Evolutionary conservation across 2,329 filamentous ascomycete genomes (phyloP), one percentile per base, ranked within the genome.

Genomic region (Zasmidium cellare): DNA sequence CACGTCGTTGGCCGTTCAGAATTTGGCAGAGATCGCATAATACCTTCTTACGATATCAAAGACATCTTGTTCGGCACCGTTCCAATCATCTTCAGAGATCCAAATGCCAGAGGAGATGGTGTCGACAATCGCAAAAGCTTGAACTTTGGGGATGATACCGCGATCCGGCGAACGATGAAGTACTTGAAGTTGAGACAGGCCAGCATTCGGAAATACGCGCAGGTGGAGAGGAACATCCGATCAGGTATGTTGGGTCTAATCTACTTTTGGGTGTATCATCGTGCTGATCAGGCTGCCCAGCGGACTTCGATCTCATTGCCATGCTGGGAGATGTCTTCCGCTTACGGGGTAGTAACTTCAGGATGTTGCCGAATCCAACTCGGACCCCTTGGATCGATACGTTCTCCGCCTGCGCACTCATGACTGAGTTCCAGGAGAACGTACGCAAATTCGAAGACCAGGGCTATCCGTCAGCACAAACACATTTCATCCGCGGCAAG

Each of bases 281-380:
- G 25, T 6, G 11, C 6, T 11, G 5, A 28, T 6, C 25, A 28
- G 25, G 11, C 11, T 6, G 6, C 25, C 6, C 24, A 5, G 54
- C 56, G 19, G 53, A 46, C 12, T 60, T 60, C 41, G 58, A 57
- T 28, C 46, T 60, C 46, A 60, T 60, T 25, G 58, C 58, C 20
- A 60, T 60, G 58, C 41, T 60, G 12, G 51, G 58, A 11, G 19
- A 55, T 19, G 47, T 52, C 25, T 51, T 57, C 51, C 58, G 58
- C 23, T 47, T 60, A 7, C 58, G 51, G 9, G 54, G 50, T 38
- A 44, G 24, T 12, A 60, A 56, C n/a, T 60, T 57, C 51, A 57
- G 54, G 31, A 48, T 53, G 5, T 38, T 60, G 6, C 57, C 58
- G 9, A 60, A 60, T 35, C 58, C 54, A 9, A 57, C 50, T 23